Base-by-base conservation (phyloP, 305 asterid species). In the Withania somnifera region DNA sequence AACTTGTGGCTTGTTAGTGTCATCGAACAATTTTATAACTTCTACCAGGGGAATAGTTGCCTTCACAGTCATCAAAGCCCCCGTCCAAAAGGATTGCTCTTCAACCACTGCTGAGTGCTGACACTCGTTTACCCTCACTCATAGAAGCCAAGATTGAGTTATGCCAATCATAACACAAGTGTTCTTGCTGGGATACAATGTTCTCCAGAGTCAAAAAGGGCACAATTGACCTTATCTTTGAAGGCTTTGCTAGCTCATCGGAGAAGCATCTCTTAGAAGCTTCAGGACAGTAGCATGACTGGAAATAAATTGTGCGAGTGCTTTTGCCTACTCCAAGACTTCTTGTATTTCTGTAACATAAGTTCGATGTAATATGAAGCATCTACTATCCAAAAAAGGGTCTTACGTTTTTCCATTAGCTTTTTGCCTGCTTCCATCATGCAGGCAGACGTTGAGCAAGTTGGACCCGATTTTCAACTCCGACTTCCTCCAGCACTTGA, bases 21-120 rank as follows among this genome's bases (percentile, higher is more conserved):
- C 11, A 15, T 85, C 61, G 78, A 92, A 64, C 84, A 90, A 86
- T 13, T 86, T 89, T 20, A 94, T 17, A 20, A 81, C 88, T 14
- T 83, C 87, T 61, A 89, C 92, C 0, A 92, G 91, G 53, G 97
- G 98, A 57, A 87, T 90, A 11, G 89, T 86, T 7, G 90, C 93
- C 30, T 85, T 84, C 7, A 90, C 50, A 24, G 87, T 88, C n/a
- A 42, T 69, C 52, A 54, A 24, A 0, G 91, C 93, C 75, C 68
- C 85, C 0, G 32, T 82, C 93, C 94, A 92, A 50, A 92, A 93
- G 3, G 85, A 79, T 10, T n/a, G 36, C 80, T 84, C 86, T 2
- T 75, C 86, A 50, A 93, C 87, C 88, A 90, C 22, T 6, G 82
- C 84, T 22, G 88, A 90, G 22, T 6, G 82, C 84, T 22, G 88